phyloP scores from a whole-genome alignment of 2,329 filamentous ascomycete species.

The Aspergillus amoenus region DNA sequence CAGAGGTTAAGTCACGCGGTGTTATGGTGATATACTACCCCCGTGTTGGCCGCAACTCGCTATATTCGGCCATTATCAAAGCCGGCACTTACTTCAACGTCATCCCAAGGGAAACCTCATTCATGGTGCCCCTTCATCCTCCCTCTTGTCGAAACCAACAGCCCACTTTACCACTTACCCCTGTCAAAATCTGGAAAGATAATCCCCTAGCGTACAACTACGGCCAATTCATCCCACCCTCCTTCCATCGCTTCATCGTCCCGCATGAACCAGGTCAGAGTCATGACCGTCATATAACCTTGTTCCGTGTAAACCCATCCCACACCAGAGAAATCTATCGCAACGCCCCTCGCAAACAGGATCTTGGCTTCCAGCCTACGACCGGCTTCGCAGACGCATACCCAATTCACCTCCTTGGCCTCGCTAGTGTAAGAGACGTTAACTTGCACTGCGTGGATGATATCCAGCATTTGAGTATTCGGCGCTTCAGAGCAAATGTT shows the following conservation, averaged over 20 bases:
- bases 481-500: slow-evolving; percentile 60
- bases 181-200: slow-evolving; percentile 58
- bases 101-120: slow-evolving; percentile 41
- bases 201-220: slow-evolving; percentile 44
- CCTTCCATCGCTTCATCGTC: slow-evolving; percentile 50
- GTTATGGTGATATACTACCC: slow-evolving; percentile 54
- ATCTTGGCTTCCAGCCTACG: slow-evolving; percentile 53
- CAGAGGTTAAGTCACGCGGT: slow-evolving; percentile 53
- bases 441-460: slow-evolving; percentile 41
- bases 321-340: slow-evolving; percentile 52
- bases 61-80: slow-evolving; percentile 18
- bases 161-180: slow-evolving; percentile 41
- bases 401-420: slow-evolving; percentile 56
- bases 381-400: slow-evolving; percentile 61
- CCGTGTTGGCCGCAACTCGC: slow-evolving; percentile 14
- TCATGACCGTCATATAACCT: slow-evolving; percentile 47
- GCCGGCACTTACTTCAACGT: slow-evolving; percentile 32
- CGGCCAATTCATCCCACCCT: slow-evolving; percentile 43
- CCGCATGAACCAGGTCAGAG: not conserved
- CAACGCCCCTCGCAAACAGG: slow-evolving; percentile 52
- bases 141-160: slow-evolving; percentile 27
- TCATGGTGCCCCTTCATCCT: slow-evolving; percentile 55
- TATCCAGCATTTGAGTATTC: slow-evolving; percentile 48
- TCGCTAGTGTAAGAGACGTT: slow-evolving; percentile 55
- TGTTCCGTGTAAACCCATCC: slow-evolving; percentile 54